These are phyloP conservation scores for Thelonectria discophora DNA, from an alignment of 2,329 filamentous ascomycete species.

Conservation along the genomic window DNA sequence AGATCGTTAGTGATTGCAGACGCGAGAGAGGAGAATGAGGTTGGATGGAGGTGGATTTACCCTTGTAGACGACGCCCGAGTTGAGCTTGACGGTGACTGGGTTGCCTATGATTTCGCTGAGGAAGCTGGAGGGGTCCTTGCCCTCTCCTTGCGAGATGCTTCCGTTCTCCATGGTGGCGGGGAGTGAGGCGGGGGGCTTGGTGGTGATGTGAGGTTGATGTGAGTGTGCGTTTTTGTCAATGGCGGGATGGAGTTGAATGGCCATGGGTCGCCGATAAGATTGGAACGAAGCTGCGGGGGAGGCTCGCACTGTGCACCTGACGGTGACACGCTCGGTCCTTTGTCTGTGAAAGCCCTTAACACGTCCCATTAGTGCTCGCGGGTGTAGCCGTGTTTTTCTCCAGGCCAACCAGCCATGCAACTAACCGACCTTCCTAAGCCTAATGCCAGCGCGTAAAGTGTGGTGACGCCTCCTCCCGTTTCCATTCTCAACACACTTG, in stretches of 20 bases:
- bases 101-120: constrained; percentile 93
- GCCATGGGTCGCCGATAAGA: constrained; percentile 37
- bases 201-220: constrained; percentile 8
- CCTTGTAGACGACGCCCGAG: constrained; percentile 98
- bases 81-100: constrained; percentile 97
- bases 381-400: constrained; percentile 17
- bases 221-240: constrained; percentile 32
- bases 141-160: constrained; percentile 71
- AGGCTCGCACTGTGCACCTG: constrained; percentile 37
- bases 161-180: constrained; percentile 76
- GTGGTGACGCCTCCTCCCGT: constrained; percentile 3
- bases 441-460: constrained; percentile 39
- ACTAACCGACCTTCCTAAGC: constrained; percentile 13
- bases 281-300: constrained; percentile 17
- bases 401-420: constrained; percentile 15
- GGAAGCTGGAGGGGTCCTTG: constrained; percentile 91
- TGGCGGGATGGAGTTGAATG: constrained; percentile 33
- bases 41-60: constrained; percentile 55
- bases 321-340: constrained; percentile 16
- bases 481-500: background rate
- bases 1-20: constrained; percentile 17
- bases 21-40: background rate
- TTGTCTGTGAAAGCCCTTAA: constrained; percentile 32
- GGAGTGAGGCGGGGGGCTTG: constrained; percentile 12
- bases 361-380: constrained; percentile 30